Conservation (phyloP, 2,329 filamentous ascomycete species). For the Trichoderma endophyticum region DNA sequence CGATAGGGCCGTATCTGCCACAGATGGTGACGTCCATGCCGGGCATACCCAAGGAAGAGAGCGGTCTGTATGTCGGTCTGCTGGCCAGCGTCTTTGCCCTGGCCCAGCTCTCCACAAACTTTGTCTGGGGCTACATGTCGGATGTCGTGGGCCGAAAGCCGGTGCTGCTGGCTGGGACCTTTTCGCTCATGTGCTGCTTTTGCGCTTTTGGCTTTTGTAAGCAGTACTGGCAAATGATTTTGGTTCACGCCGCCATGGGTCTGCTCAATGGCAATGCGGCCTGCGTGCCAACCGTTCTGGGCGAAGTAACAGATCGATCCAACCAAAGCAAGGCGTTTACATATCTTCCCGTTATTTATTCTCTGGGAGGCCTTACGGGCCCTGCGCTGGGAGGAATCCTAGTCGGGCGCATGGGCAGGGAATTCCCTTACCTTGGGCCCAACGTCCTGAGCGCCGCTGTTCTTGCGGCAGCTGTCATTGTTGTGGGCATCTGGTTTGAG, state of each 20-base stretch:
- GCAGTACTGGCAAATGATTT: constrained; percentile 76
- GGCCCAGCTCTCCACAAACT: constrained; percentile 88
- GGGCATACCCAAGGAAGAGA: constrained; percentile 66
- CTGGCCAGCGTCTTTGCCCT: constrained; percentile 89
- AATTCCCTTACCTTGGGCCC: constrained; percentile 79
- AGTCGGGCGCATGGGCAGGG: constrained; percentile 58
- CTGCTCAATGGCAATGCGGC: constrained; percentile 93
- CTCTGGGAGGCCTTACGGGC: constrained; percentile 87
- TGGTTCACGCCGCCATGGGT: constrained; percentile 88
- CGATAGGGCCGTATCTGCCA: constrained; percentile 90
- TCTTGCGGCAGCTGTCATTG: constrained; percentile 66
- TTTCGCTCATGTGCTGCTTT: constrained; percentile 80
- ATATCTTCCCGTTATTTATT: constrained; percentile 94
- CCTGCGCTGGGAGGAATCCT: constrained; percentile 86
- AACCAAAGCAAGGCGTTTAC: constrained; percentile 94
- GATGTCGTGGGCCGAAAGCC: constrained; percentile 74
- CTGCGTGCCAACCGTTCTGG: constrained; percentile 87
- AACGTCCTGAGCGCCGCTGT: constrained; percentile 76
- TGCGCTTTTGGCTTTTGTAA: constrained; percentile 82
- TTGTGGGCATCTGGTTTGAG: constrained; percentile 78
- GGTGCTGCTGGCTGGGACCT: constrained; percentile 72
- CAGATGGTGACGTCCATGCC: constrained; percentile 87
- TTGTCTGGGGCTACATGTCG: constrained; percentile 54
- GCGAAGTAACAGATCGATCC: constrained; percentile 90
- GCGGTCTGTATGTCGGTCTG: constrained; percentile 84